These are phyloP conservation scores for Tetrahymena malaccensis DNA, from an alignment of 73 alveolate species.

Conservation along the genomic window DNA sequence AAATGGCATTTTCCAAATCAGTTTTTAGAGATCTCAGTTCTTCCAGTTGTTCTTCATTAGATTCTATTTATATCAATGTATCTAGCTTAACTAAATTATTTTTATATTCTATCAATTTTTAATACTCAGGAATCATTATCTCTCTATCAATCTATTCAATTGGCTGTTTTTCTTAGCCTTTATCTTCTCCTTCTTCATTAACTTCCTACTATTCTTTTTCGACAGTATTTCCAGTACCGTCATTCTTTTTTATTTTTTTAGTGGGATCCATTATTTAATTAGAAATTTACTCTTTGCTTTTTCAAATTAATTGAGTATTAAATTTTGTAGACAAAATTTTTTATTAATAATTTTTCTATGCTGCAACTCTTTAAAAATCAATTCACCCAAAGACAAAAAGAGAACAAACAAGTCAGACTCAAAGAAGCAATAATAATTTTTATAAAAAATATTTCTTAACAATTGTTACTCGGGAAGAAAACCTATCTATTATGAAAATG, in stretches of 20 bases:
- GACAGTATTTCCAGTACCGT: not conserved
- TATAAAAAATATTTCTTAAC: too few relatives aligned
- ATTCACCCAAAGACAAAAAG: too few relatives aligned
- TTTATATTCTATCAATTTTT: conserved; percentile 18
- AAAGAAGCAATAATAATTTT: not conserved
- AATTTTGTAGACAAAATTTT: not conserved
- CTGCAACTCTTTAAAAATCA: not conserved
- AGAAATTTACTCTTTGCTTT: not conserved
- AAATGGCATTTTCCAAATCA: conserved; percentile 2
- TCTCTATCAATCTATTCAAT: not conserved
- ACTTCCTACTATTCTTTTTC: not conserved
- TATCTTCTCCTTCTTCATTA: not conserved
- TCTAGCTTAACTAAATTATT: conserved; percentile 23
- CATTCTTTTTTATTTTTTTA: not conserved
- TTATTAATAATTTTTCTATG: not conserved
- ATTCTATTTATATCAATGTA: conserved; percentile 5
- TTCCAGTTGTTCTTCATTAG: conserved; percentile 3
- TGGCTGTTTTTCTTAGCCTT: not conserved
- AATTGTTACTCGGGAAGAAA: too few relatives aligned
- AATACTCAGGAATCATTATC: not conserved
- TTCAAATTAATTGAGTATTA: not conserved
- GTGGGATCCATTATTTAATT: not conserved
- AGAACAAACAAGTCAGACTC: not conserved
- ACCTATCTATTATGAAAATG: too few relatives aligned
- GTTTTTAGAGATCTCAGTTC: conserved; percentile 14